phyloP scores from a whole-genome alignment of 441 rosid genomes.

The Adansonia madagascariensis region DNA sequence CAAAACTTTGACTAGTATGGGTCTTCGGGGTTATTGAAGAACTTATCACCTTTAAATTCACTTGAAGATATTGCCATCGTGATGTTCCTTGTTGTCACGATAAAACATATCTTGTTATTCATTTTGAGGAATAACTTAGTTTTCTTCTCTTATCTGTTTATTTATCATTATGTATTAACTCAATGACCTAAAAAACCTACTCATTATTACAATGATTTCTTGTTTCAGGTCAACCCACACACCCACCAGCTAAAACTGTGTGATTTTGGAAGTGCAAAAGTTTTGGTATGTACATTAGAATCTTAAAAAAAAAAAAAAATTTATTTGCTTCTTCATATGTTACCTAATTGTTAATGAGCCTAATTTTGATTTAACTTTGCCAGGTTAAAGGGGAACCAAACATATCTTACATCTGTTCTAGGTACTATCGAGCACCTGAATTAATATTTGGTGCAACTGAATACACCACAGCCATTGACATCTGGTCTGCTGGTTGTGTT shows the following conservation, averaged over 20 bases:
- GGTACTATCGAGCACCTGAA: conserved; percentile 97
- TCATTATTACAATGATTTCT: not conserved
- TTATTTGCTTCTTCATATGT: not conserved
- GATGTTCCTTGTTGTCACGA: not conserved
- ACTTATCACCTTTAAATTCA: not conserved
- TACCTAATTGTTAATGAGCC: not conserved
- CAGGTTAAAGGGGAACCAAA: conserved; percentile 97
- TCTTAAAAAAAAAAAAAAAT: not conserved
- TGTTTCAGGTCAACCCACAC: conserved; percentile 80
- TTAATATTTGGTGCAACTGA: conserved; percentile 95
- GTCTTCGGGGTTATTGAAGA: not conserved
- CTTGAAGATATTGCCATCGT: not conserved
- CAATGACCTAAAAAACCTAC: not conserved
- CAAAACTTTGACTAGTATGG: not conserved
- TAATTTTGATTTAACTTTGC: conserved; percentile 29
- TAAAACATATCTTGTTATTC: not conserved
- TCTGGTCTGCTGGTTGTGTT: conserved; percentile 98
- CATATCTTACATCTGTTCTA: conserved; percentile 93
- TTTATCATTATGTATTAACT: conserved; percentile 18
- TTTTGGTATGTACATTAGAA: conserved; percentile 64
- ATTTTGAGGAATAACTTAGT: conserved; percentile 11
- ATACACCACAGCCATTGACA: conserved; percentile 91
- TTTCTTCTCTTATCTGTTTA: not conserved
- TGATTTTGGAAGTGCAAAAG: conserved; percentile 98
- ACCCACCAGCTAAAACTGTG: conserved; percentile 93